Evolutionary conservation across 345 rosid species (phyloP), one percentile per base, ranked within the genome.

Genomic region (Camelina neglecta): DNA sequence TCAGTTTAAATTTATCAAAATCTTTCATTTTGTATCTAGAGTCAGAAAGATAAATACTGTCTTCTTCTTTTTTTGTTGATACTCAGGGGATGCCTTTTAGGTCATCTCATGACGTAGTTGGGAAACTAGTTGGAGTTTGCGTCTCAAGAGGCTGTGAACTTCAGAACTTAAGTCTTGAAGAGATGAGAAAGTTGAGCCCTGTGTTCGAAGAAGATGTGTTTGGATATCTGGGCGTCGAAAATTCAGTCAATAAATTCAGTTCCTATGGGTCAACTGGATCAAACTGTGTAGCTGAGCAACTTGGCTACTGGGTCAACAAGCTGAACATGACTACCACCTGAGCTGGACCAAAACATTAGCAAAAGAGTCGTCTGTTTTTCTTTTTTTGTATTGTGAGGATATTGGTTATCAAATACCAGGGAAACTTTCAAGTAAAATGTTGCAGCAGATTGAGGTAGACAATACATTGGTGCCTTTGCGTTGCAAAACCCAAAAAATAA

Each of bases 51-150:
- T 61, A 15, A 47, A 69, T 26, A 5, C 7, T 13, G 7, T 16
- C 4, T 16, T 48, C 24, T 50, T 66, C 23, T 57, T 15, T 50
- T 29, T 35, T 45, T 13, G 1, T 80, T 21, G 31, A 29, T 29
- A 0, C 64, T 31, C 90, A 95, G 99, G 94, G 93, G 15, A 65
- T 88, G 74, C 97, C 99, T 42, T 95, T 95, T 74, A 85, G 99
- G 80, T 90, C 97, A 51, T 88, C 99, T 61, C 99, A 95, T 65
- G 99, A 95, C 65, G 67, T 95, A 54, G 99, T 88, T 31, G 98
- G 99, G 26, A 88, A 88, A 75, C 83, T 90, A 7, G 99, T 95
- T 69, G 93, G 93, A 10, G 81, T 92, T 26, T 92, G 99, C 36
- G 88, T 90, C 6, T 78, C 88, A 11, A 86, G 80, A 79, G 82